These are phyloP conservation scores for Torulaspora quercuum DNA, from an alignment of 805 yeast species.

Conservation along the genomic window DNA sequence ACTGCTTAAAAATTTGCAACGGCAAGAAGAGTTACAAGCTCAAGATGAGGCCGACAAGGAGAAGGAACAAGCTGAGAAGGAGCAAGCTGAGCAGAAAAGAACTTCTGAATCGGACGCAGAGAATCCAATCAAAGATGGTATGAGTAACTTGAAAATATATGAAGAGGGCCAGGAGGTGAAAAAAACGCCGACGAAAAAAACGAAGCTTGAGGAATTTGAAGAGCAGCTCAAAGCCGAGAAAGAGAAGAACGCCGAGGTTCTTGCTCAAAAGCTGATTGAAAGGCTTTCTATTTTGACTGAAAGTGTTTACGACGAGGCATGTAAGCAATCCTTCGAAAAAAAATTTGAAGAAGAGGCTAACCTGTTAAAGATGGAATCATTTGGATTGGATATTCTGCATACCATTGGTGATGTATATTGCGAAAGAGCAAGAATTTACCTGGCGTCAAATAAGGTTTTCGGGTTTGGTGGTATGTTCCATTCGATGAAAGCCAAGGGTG, in stretches of 20 bases:
- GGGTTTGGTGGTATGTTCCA: conserved; percentile 73
- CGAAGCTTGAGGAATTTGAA: conserved; percentile 59
- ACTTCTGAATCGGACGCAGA: conserved; percentile 6
- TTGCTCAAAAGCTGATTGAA: conserved; percentile 56
- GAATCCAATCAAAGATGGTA: conserved; percentile 7
- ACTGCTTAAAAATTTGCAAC: conserved; percentile 69
- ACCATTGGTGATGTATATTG: conserved; percentile 67
- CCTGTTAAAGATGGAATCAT: conserved; percentile 72
- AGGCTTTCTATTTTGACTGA: conserved; percentile 55
- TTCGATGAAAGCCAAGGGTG: conserved; percentile 68
- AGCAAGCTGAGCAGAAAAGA: conserved; percentile 11
- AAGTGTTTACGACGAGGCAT: conserved; percentile 59
- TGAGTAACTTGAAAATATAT: conserved; percentile 11
- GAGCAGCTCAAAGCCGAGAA: conserved; percentile 70
- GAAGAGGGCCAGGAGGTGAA: conserved; percentile 32
- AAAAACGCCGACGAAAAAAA: conserved; percentile 42
- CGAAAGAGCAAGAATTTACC: conserved; percentile 59
- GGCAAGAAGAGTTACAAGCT: conserved; percentile 50
- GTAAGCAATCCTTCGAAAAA: conserved; percentile 57
- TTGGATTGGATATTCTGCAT: conserved; percentile 78
- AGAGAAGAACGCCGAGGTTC: conserved; percentile 58
- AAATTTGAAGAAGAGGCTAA: conserved; percentile 82
- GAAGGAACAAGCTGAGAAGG: conserved; percentile 32
- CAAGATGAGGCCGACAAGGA: conserved; percentile 44
- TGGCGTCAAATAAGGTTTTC: conserved; percentile 60